These are phyloP conservation scores for Solanum hybrid DNA, from an alignment of 305 asterid genomes.

Conservation along the genomic window DNA sequence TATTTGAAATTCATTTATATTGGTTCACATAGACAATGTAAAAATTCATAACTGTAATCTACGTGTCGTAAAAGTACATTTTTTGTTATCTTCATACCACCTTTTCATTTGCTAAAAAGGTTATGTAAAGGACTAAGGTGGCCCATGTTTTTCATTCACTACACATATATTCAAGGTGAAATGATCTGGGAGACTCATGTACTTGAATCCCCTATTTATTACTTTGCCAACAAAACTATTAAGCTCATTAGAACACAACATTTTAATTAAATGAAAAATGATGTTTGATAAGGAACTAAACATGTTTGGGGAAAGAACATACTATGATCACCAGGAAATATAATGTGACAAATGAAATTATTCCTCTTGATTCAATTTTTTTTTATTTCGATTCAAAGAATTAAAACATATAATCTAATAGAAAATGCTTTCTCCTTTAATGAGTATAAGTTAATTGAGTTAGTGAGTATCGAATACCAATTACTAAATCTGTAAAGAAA, in stretches of 20 bases:
- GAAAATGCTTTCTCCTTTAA: not conserved
- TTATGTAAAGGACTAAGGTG: not conserved
- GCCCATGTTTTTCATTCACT: not conserved
- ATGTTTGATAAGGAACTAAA: not conserved
- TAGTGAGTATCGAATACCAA: not conserved
- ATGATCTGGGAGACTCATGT: accelerated
- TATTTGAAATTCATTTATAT: not conserved
- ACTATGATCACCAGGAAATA: not conserved
- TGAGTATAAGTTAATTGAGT: not conserved
- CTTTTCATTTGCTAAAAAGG: not conserved
- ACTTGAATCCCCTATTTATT: too few relatives aligned
- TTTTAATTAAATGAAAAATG: too few relatives aligned
- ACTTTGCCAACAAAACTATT: not conserved
- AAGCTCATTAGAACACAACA: not conserved
- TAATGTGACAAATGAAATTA: not conserved
- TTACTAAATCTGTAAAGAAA: not conserved
- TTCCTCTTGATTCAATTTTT: not conserved
- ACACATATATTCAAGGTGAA: not conserved
- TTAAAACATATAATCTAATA: not conserved
- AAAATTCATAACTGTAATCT: not conserved
- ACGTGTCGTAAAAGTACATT: not conserved
- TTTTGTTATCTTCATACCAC: not conserved
- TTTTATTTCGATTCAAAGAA: not conserved
- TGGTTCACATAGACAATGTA: too few relatives aligned
- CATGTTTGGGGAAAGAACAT: not conserved